Evolutionary conservation across 495 filamentous ascomycete genomes (phyloP).

Genomic region (Lophiostoma macrostomum): DNA sequence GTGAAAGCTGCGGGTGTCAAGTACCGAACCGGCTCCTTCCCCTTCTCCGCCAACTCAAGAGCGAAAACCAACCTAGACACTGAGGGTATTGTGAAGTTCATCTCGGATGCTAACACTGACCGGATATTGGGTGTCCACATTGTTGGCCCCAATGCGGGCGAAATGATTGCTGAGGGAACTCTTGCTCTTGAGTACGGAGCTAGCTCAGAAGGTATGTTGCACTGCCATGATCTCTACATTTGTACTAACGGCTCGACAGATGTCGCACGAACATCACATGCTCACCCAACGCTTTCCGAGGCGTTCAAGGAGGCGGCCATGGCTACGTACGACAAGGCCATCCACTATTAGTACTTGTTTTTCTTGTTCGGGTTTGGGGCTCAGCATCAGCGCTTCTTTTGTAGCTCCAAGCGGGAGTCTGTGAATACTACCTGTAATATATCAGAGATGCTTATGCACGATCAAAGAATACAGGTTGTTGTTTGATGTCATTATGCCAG

Average conservation of each 20-base stretch:
- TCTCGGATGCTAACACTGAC: slow-evolving; percentile 95
- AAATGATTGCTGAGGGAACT: slow-evolving; percentile 98
- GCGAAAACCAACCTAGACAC: slow-evolving; percentile 99
- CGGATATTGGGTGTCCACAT: slow-evolving; percentile 94
- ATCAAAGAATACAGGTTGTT: slow-evolving; percentile 18
- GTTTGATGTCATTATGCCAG: no score
- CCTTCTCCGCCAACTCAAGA: slow-evolving; percentile 94
- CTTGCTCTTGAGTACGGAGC: slow-evolving; percentile 96
- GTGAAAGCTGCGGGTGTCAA: slow-evolving; percentile 83
- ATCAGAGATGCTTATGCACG: slow-evolving; percentile 11
- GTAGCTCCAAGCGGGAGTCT: slow-evolving; percentile 28
- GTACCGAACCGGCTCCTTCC: slow-evolving; percentile 90
- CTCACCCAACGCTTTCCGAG: slow-evolving; percentile 93
- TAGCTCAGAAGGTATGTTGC: slow-evolving; percentile 71
- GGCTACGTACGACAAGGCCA: slow-evolving; percentile 93
- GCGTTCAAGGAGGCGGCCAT: slow-evolving; percentile 99
- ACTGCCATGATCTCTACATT: background rate
- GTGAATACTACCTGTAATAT: slow-evolving; percentile 37
- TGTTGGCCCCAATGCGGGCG: slow-evolving; percentile 89
- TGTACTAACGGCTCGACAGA: slow-evolving; percentile 12
- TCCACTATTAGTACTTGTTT: slow-evolving; percentile 71
- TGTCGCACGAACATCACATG: slow-evolving; percentile 91
- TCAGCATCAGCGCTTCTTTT: slow-evolving; percentile 22
- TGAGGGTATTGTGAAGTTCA: slow-evolving; percentile 95
- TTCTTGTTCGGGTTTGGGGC: slow-evolving; percentile 10